Evolutionary conservation across 78 protist genomes (phyloP), one percentile per base, ranked within the genome.

Genomic region (Cavenderia fasciculata): DNA sequence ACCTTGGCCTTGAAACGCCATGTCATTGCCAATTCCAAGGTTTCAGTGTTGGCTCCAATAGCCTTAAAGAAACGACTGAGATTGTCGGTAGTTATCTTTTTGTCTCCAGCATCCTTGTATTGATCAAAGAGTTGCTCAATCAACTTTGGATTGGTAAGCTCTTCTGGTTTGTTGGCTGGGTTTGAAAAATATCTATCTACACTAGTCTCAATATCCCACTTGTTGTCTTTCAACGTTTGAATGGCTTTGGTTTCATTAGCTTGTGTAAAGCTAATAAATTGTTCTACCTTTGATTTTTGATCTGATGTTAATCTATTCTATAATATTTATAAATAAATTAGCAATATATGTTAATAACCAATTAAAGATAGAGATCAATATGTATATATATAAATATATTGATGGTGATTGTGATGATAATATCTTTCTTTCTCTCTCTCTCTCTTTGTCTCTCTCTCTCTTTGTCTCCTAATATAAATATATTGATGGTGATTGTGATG

Each of bases 1-100:
- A 54, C 61, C 61, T 68, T 82, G 0, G 78, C 23, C 29, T 68
- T 65, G 23, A 82, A 82, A 33, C 43, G 65, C 90, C 90, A 82
- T 18, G 73, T 51, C 2, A 82, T 18, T 33, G 74, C 90, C 19
- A 68, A 82, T 56, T 82, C 90, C 40, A 68, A 41, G 4, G 68
- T 16, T 41, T 82, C 90, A 18, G 47, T 44, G 18, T 33, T 11
- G 25, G 56, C 38, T 19, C 47, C 47, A 18, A 54, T 1, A 31
- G 65, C 59, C 29, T 68, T 65, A 31, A 27, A 59, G 7, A 82
- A 36, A 44, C 23, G 29, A 29, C 1, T 23, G 41, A 82, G 23
- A 34, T 82, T 82, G 33, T 82, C 90, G 14, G 51, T 47, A 31
- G 76, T 29, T 23, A 82, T 82, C 44, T 66, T 59, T 18, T 82